Evolutionary conservation across 2,329 filamentous ascomycete species (phyloP), one percentile per base, ranked within the genome.

Genomic region (Hypoxylon sp.): DNA sequence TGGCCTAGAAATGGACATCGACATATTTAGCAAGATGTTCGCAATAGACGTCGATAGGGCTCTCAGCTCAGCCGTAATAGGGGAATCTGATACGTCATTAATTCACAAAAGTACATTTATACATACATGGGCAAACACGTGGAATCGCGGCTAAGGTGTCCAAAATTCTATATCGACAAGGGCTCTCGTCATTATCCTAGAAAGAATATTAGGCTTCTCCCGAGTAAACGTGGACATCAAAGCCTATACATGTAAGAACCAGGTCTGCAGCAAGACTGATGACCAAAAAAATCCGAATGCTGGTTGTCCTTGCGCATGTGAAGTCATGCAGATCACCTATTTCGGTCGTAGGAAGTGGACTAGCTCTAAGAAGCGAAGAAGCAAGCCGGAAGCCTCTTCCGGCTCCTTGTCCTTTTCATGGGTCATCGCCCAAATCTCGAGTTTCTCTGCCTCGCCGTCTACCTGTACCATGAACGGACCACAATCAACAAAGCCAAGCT

Each of bases 351-450:
- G 32, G n/a, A 44, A 51, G 35, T 11, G 47, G 35, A 60, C 7
- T 29, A 37, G 15, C 24, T 24, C 24, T 6, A 59, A 17, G 55
- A 55, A 44, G 48, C 44, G 17, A 5, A 54, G 11, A 53, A 60
- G 3, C 42, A 44, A 51, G 27, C 24, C 6, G 13, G 15, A 31
- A 27, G 13, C 10, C 10, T 32, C 19, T 35, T 21, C 15, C 5
- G 19, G 31, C 32, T 35, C 24, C n/a, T 48, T 24, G 29, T 24
- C 13, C 29, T 37, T 65, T 13, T 29, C 7, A 15, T 61, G 19
- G 21, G 42, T 47, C 59, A 68, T 68, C 6, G 61, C 55, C 55
- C 61, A 68, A 13, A 65, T 52, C 37, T 65, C 31, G n/a, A 65
- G 52, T 4, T 52, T 54, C 17, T 65, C 65, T 31, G 50, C 21